phyloP scores from a whole-genome alignment of 371 early-diverging fungal species.

The Syncephalastrum monosporum region DNA sequence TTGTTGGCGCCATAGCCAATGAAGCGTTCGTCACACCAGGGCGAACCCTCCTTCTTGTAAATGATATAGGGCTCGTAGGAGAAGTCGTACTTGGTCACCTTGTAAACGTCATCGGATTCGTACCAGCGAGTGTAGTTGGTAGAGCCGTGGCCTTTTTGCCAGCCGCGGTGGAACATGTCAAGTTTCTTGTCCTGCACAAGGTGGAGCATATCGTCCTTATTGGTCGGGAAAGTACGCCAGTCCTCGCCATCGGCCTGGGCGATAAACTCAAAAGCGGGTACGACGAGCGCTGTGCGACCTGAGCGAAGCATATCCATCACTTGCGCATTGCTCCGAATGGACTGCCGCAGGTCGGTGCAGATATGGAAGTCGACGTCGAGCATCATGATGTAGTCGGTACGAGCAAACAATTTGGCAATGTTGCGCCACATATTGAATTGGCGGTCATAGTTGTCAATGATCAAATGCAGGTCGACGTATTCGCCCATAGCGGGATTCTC shows the following conservation, averaged over 20 bases:
- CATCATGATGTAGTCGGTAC: constrained; percentile 69
- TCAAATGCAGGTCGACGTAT: constrained; percentile 65
- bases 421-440: constrained; percentile 78
- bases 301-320: constrained; percentile 40
- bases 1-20: constrained; percentile 76
- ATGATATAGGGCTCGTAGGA: constrained; percentile 72
- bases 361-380: constrained; percentile 70
- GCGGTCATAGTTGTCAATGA: constrained; percentile 63
- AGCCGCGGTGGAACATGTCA: constrained; percentile 62
- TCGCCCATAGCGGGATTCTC: constrained; percentile 52
- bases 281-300: constrained; percentile 57
- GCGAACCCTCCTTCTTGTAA: constrained; percentile 56
- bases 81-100: constrained; percentile 59
- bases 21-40: constrained; percentile 77
- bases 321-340: constrained; percentile 35
- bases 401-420: constrained; percentile 66
- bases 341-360: constrained; percentile 59
- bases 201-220: constrained; percentile 43
- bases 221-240: constrained; percentile 53
- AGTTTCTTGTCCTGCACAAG: constrained; percentile 46
- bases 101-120: constrained; percentile 44
- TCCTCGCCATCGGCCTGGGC: constrained; percentile 55
- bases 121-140: constrained; percentile 65
- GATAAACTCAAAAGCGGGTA: constrained; percentile 68
- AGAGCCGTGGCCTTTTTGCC: constrained; percentile 65